Evolutionary conservation across 805 yeast species (phyloP).

Genomic region (Sungouiella blattae): DNA sequence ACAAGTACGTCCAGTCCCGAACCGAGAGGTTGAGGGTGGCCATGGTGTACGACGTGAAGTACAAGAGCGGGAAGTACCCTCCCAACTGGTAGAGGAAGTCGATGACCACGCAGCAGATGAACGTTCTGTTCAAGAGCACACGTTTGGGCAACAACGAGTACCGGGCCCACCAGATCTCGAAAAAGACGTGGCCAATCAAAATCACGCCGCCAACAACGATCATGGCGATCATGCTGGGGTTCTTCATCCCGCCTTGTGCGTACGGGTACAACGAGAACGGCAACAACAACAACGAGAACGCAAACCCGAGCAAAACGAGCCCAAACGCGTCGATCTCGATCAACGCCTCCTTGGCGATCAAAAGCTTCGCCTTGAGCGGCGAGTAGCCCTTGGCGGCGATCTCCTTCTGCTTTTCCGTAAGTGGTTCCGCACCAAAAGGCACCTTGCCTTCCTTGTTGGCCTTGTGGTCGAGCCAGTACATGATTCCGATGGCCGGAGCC

Average conservation of each 20-base stretch:
- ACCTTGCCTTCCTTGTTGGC: neutral
- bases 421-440: neutral
- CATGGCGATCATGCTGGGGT: conserved; percentile 44
- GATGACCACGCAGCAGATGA: conserved; percentile 29
- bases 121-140: conserved; percentile 33
- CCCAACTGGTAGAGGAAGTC: conserved; percentile 30
- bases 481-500: conserved; percentile 28
- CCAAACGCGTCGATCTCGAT: conserved; percentile 40
- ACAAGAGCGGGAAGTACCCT: conserved; percentile 24
- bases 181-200: conserved; percentile 29
- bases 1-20: conserved; percentile 35
- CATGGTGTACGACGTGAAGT: conserved; percentile 32
- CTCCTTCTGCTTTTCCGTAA: neutral
- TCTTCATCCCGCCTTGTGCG: conserved; percentile 31
- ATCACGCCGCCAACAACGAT: conserved; percentile 36
- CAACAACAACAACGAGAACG: conserved; percentile 34
- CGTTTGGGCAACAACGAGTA: conserved; percentile 37
- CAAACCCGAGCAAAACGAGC: conserved; percentile 35
- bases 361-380: neutral
- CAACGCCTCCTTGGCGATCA: conserved; percentile 14
- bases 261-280: conserved; percentile 34
- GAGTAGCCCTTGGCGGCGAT: neutral
- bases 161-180: conserved; percentile 34
- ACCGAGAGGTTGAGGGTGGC: conserved; percentile 28
- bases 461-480: conserved; percentile 12